Percentiles rank a stretch among this genome's conserved stretches.
These are phyloP conservation scores for Agapanthus africanus DNA, from an alignment of 106 monocot species.

Conservation along the genomic window DNA sequence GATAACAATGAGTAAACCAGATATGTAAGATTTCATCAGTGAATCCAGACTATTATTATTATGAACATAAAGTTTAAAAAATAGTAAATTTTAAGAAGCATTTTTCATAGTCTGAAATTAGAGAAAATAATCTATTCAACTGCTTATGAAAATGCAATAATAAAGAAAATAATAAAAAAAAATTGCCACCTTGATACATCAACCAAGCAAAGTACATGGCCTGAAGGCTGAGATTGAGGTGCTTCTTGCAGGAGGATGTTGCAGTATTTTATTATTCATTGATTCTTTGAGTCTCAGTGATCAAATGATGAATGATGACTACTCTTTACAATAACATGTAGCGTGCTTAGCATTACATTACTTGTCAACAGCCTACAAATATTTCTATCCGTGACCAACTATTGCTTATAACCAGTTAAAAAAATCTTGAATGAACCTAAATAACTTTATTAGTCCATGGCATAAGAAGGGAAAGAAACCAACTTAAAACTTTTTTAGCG, in stretches of 20 bases:
- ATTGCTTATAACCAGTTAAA: neutral
- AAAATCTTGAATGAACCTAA: neutral
- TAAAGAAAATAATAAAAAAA: neutral
- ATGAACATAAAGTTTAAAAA: neutral
- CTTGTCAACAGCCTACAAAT: neutral
- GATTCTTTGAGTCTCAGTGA: neutral
- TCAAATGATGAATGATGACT: neutral
- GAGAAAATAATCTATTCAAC: neutral
- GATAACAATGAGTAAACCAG: conserved; percentile 11
- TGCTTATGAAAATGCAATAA: neutral
- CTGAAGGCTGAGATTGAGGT: neutral
- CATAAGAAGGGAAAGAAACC: too few species aligned
- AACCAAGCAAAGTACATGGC: neutral
- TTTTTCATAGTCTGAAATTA: neutral
- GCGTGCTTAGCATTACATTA: neutral
- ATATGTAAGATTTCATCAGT: neutral
- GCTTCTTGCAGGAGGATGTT: neutral
- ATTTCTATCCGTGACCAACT: neutral
- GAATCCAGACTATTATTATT: neutral
- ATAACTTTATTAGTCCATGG: too few species aligned
- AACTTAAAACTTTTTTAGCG: too few species aligned
- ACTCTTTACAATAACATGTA: neutral
- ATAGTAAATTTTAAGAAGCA: neutral
- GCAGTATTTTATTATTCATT: neutral
- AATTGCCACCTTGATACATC: too few species aligned